Percentiles rank a stretch among this genome's conserved stretches.
phyloP scores from a whole-genome alignment of 2,329 filamentous ascomycete genomes.

The Corinectria fuckeliana region DNA sequence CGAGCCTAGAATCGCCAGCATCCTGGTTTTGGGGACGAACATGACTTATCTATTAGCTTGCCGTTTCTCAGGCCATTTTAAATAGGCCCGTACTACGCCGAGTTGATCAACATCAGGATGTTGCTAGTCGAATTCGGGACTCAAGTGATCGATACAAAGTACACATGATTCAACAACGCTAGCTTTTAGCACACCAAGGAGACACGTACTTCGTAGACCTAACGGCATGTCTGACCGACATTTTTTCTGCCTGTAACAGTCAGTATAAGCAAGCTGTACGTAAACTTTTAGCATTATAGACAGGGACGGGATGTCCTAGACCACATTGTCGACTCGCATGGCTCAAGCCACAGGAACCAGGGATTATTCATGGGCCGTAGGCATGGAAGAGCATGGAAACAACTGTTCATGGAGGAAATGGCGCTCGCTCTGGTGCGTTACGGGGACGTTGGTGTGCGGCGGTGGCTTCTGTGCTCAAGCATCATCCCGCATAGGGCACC shows the following conservation, averaged over 20 bases:
- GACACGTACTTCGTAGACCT: background rate
- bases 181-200: background rate
- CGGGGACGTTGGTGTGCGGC: background rate
- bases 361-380: background rate
- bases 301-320: background rate
- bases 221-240: background rate
- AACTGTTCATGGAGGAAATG: background rate
- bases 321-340: background rate
- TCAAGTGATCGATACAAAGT: conserved; percentile 5
- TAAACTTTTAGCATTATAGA: background rate
- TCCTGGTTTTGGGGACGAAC: conserved; percentile 12
- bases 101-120: conserved; percentile 11
- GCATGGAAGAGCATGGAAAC: background rate
- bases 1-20: conserved; percentile 4
- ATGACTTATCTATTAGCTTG: background rate
- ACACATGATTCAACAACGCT: background rate
- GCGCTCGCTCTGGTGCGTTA: background rate
- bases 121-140: conserved; percentile 10
- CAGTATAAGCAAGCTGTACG: background rate
- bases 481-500: conserved; percentile 20
- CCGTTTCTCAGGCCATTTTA: conserved; percentile 8
- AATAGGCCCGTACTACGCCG: conserved; percentile 3
- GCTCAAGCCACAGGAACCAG: background rate
- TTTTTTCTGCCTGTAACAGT: background rate
- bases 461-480: conserved; percentile 10